phyloP scores from a whole-genome alignment of 176 grass and related monocot genomes.

The Coix lacrymajobi region DNA sequence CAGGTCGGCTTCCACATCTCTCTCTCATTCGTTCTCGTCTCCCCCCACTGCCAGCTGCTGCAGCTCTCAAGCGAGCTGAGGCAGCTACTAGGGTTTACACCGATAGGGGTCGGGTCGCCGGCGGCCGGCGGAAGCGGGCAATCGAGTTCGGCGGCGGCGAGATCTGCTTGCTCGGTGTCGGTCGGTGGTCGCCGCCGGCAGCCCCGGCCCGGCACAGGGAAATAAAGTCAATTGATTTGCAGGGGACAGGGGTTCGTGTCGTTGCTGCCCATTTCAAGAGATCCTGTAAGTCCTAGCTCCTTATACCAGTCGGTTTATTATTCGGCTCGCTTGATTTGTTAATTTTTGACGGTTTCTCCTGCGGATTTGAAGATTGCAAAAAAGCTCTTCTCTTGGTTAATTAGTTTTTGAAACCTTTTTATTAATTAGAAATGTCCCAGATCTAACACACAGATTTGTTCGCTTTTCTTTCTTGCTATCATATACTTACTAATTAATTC shows the following conservation, averaged over 20 bases:
- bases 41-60: not conserved
- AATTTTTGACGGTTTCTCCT: constrained; percentile 1
- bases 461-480: constrained; percentile 4
- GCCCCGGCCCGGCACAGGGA: not conserved
- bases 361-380: constrained; percentile 19
- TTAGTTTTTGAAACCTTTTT: not conserved
- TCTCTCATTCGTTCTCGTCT: constrained; percentile 18
- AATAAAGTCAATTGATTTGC: constrained; percentile 7
- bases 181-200: not conserved
- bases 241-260: not conserved
- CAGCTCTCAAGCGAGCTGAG: constrained; percentile 3
- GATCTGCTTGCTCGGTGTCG: constrained; percentile 24
- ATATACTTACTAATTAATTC: not conserved
- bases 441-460: constrained; percentile 27
- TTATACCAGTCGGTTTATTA: not conserved
- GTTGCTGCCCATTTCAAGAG: not conserved
- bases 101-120: not conserved
- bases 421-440: constrained; percentile 32
- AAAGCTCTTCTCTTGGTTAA: not conserved
- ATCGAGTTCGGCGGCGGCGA: not conserved
- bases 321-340: not conserved
- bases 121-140: not conserved
- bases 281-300: constrained; percentile 38
- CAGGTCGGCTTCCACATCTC: constrained; percentile 44
- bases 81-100: constrained; percentile 42